phyloP scores from a whole-genome alignment of 257 asterid genomes.

The Solanum medicagineum region DNA sequence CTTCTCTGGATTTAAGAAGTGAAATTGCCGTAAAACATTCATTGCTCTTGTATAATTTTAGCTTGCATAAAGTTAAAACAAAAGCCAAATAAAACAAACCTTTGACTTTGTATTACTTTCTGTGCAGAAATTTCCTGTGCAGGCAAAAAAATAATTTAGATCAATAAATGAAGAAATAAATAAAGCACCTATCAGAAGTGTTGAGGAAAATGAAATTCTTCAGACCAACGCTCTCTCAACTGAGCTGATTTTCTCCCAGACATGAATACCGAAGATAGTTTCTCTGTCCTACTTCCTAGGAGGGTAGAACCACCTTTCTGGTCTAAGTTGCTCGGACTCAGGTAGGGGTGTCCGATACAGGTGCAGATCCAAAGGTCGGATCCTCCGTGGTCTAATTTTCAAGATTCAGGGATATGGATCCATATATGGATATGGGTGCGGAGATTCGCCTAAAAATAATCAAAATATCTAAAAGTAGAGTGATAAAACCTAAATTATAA shows the following conservation, averaged over 20 bases:
- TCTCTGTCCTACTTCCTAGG: not conserved
- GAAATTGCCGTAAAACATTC: constrained; percentile 1
- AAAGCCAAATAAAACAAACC: constrained; percentile 36
- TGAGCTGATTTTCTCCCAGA: too few species aligned
- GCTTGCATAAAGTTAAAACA: not conserved
- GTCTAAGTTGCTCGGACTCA: too few species aligned
- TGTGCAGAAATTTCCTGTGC: constrained; percentile 86
- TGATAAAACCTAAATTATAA: too few species aligned
- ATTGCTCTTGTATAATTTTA: not conserved
- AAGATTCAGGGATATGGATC: too few species aligned
- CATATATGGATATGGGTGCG: too few species aligned
- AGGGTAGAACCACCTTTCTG: not conserved
- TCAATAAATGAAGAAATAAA: constrained; percentile 1
- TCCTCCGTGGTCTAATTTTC: too few species aligned
- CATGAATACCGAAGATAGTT: too few species aligned
- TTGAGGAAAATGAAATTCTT: not conserved
- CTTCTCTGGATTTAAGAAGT: constrained; percentile 42
- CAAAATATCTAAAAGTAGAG: too few species aligned
- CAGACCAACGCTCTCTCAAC: too few species aligned
- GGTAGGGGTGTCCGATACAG: too few species aligned
- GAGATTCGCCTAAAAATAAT: too few species aligned
- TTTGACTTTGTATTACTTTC: constrained; percentile 64
- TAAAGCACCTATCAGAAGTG: not conserved
- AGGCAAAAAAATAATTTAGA: constrained; percentile 1
- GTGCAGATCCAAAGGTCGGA: too few species aligned